Conservation (phyloP, 2,329 filamentous ascomycete genomes). For the Corynespora cassiicola region DNA sequence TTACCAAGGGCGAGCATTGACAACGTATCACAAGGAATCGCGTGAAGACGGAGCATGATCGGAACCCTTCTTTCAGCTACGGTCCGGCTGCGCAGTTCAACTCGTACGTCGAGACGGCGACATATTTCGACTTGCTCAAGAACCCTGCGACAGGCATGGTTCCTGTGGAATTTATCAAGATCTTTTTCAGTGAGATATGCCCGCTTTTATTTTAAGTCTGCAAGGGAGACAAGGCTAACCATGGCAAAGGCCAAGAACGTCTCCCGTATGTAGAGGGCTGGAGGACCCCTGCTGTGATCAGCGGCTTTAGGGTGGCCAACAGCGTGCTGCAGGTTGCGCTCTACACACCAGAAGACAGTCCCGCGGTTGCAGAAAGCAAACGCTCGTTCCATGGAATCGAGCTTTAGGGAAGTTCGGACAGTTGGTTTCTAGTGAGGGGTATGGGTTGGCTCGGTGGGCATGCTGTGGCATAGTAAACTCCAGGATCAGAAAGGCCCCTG, state of each 20-base stretch:
- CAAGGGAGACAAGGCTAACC: too few relatives aligned
- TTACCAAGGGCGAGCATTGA: not conserved
- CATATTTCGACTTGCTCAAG: conserved; percentile 23
- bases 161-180: conserved; percentile 24
- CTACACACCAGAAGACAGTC: conserved; percentile 23
- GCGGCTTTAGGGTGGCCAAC: conserved; percentile 9
- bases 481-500: too few relatives aligned
- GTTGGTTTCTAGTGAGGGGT: too few relatives aligned
- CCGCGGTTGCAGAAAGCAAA: too few relatives aligned
- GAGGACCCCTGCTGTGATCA: conserved; percentile 14
- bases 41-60: conserved; percentile 15
- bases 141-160: conserved; percentile 16
- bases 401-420: too few relatives aligned
- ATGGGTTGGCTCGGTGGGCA: too few relatives aligned
- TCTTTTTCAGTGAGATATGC: conserved; percentile 31
- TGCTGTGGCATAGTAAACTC: too few relatives aligned
- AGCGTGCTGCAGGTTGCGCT: conserved; percentile 18
- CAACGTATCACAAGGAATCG: conserved; percentile 13
- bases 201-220: conserved; percentile 1
- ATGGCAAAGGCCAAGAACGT: conserved; percentile 24
- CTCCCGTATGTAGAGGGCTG: conserved; percentile 29
- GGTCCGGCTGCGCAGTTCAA: conserved; percentile 13
- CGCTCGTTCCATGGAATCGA: too few relatives aligned
- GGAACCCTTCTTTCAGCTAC: conserved; percentile 25
- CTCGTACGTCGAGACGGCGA: conserved; percentile 26